phyloP scores from a whole-genome alignment of 805 yeast genomes.

The Vanderwaltozyma tropicalis region DNA sequence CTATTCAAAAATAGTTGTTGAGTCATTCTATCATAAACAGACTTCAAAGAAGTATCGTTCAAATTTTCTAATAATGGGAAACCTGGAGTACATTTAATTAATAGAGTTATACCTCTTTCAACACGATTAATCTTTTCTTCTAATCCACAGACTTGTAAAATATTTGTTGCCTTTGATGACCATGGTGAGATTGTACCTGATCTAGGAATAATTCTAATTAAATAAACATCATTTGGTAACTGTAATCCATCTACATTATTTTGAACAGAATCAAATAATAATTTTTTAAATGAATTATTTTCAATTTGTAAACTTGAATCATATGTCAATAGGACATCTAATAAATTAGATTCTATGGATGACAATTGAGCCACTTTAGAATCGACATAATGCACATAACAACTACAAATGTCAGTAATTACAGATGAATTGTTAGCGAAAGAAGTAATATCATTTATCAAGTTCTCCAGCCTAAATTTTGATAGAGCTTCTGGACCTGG shows the following conservation, averaged over 20 bases:
- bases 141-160: slow-evolving; percentile 80
- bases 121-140: slow-evolving; percentile 62
- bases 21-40: slow-evolving; percentile 91
- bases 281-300: slow-evolving; percentile 28
- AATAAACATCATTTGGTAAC: slow-evolving; percentile 37
- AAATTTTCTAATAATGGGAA: slow-evolving; percentile 52
- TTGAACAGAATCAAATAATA: slow-evolving; percentile 21
- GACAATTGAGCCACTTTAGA: slow-evolving; percentile 27
- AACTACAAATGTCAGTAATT: slow-evolving; percentile 59
- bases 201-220: slow-evolving; percentile 78
- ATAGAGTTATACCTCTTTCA: slow-evolving; percentile 79
- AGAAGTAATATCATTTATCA: slow-evolving; percentile 62
- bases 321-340: slow-evolving; percentile 60
- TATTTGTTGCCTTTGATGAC: slow-evolving; percentile 98
- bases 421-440: slow-evolving; percentile 53
- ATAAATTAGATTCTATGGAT: slow-evolving; percentile 36
- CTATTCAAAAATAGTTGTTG: slow-evolving; percentile 52
- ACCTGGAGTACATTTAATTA: slow-evolving; percentile 61
- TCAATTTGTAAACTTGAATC: slow-evolving; percentile 52
- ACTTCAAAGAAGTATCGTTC: slow-evolving; percentile 47
- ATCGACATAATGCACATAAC: slow-evolving; percentile 74
- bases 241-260: slow-evolving; percentile 13
- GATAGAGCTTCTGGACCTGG: slow-evolving; percentile 92
- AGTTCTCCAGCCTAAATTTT: slow-evolving; percentile 66
- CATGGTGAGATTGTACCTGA: slow-evolving; percentile 97